Base-by-base conservation (phyloP, 2,329 filamentous ascomycete species). In the Trichophyton equinum region DNA sequence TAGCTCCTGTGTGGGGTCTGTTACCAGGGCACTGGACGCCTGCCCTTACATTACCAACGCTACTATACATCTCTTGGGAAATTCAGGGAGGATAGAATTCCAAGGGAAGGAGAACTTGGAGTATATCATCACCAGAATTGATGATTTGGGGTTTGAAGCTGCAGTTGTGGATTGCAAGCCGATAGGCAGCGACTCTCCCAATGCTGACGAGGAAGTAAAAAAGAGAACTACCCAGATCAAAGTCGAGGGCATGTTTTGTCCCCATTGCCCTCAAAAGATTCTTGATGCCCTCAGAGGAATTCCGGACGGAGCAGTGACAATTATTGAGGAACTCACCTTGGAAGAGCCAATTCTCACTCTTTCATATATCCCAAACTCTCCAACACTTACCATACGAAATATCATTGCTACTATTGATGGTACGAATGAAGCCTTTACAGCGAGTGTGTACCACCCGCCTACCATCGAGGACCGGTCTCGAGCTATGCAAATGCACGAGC, bases 381-480 rank as follows among this genome's bases (percentile, higher is more conserved):
- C 89, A 0, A 69, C 67, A 0, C 83, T 95, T 67, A 95, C 89
- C 0, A 82, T 95, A 65, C 83, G 92, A 57, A 81, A 83, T 6
- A 88, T 96, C 47, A 76, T 95, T 11, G 75, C 78, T 11, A 79
- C 82, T 1, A 87, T 96, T 58, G 78, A 83, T 60, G 79, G 79
- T 4, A 79, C 82, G 4, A 87, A 95, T 67, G 75, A 80, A 1
- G 81, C 78, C 0, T 87, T 96, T 63, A 76, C 76, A 27, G 82
- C 86, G 0, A 84, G 81, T 1, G 82, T 96, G 11, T 86, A 90
- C 69, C 89, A 92, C 64, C 86, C 89, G 0, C 88, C 88, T 0
- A 91, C 86, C 0, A 80, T 96, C 3, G 91, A 96, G 72, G 89
- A 96, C 68, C 83, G 88, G 8, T 89, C 90, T 2, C 83, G 82